phyloP scores from a whole-genome alignment of 192 early-diverging fungal species.

The Backusella mclennaniae region DNA sequence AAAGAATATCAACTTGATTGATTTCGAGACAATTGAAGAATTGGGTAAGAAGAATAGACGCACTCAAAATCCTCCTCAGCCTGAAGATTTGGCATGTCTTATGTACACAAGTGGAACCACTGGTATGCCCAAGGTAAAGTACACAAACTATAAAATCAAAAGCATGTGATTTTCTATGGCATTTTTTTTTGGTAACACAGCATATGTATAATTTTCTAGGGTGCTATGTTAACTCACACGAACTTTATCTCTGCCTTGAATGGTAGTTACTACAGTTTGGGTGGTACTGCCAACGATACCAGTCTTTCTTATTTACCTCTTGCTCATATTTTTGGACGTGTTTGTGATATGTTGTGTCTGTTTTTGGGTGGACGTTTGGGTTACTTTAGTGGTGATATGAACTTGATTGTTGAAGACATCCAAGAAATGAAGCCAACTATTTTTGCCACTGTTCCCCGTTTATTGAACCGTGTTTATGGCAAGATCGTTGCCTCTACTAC shows the following conservation, averaged over 20 bases:
- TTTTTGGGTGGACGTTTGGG: constrained; percentile 66
- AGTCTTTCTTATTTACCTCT: constrained; percentile 78
- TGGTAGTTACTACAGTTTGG: constrained; percentile 9
- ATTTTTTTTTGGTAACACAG: constrained; percentile 6
- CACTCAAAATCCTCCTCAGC: constrained; percentile 54
- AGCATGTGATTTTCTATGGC: not conserved
- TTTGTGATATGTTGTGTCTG: constrained; percentile 51
- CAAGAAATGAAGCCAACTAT: constrained; percentile 78
- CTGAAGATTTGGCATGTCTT: constrained; percentile 67
- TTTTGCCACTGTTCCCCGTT: constrained; percentile 82
- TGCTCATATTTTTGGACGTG: constrained; percentile 86
- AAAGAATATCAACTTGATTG: constrained; percentile 55
- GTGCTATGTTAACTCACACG: constrained; percentile 73
- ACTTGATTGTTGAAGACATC: constrained; percentile 79
- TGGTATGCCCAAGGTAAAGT: constrained; percentile 66
- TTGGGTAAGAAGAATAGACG: constrained; percentile 56
- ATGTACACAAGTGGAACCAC: constrained; percentile 90
- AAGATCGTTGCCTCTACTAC: constrained; percentile 60
- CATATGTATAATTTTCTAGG: constrained; percentile 24
- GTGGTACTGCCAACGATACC: constrained; percentile 18
- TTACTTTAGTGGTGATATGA: constrained; percentile 73
- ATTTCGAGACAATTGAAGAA: constrained; percentile 58
- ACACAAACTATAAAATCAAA: not conserved
- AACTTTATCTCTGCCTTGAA: constrained; percentile 61
- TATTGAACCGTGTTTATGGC: constrained; percentile 89